Percentiles rank a stretch among this genome's conserved stretches.
phyloP scores from a whole-genome alignment of 176 grass and related monocot genomes.

The Oryza glumipatula region DNA sequence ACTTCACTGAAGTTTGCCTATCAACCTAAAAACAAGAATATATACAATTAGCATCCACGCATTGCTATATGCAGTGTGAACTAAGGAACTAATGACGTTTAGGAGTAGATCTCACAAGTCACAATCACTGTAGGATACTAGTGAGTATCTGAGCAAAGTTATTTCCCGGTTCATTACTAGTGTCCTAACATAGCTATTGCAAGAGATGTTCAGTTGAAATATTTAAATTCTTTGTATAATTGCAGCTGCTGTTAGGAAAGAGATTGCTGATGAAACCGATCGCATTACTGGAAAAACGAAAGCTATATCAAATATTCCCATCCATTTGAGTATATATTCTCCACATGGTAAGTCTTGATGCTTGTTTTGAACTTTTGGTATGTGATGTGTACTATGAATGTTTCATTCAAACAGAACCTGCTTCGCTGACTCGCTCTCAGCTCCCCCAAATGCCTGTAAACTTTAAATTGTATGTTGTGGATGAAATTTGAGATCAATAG shows the following conservation, averaged over 20 bases:
- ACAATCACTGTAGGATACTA: neutral
- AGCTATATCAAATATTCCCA: constrained; percentile 96
- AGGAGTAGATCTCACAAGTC: neutral
- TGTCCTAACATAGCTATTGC: neutral
- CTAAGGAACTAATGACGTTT: neutral
- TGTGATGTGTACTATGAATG: neutral
- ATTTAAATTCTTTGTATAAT: constrained; percentile 27
- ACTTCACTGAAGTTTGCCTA: neutral
- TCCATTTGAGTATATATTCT: constrained; percentile 99
- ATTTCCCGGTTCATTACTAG: neutral
- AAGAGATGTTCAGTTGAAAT: constrained; percentile 12
- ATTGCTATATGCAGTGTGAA: neutral
- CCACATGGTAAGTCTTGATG: constrained; percentile 73
- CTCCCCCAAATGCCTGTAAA: neutral
- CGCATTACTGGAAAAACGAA: constrained; percentile 98
- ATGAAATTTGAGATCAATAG: neutral
- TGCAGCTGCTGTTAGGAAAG: constrained; percentile 97
- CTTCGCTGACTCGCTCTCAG: neutral
- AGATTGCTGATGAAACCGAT: constrained; percentile 95
- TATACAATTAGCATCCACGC: neutral
- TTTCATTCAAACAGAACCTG: neutral
- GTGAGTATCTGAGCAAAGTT: neutral
- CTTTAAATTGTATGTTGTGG: neutral
- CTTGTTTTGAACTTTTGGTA: constrained; percentile 15
- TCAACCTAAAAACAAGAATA: neutral